Conservation (phyloP, 495 filamentous ascomycete species). For the Xylaria flabelliformis region DNA sequence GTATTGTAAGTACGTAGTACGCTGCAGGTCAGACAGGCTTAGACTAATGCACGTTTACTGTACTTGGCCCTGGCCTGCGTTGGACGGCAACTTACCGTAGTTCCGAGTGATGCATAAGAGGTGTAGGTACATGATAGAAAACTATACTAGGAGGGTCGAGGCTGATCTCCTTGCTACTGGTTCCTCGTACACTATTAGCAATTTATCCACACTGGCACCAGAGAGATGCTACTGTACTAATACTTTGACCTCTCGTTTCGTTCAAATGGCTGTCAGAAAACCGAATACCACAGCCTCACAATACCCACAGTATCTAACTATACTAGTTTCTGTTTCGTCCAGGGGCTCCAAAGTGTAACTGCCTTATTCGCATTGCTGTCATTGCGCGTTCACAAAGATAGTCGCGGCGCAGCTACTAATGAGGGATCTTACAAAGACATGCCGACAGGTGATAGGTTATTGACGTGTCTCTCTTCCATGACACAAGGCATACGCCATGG, state of each 20-base stretch:
- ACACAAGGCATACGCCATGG: not conserved
- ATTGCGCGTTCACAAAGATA: not conserved
- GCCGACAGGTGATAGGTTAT: constrained; percentile 13
- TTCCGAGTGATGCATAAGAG: constrained; percentile 1
- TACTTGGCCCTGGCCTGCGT: not conserved
- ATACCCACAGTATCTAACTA: not conserved
- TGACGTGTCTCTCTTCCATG: constrained; percentile 16
- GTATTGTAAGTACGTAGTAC: not conserved
- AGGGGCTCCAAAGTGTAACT: not conserved
- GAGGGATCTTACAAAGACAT: not conserved
- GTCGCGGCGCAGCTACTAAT: not conserved
- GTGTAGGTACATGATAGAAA: not conserved
- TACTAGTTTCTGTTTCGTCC: not conserved
- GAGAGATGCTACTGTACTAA: not conserved
- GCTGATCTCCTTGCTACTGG: not conserved
- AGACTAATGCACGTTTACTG: constrained; percentile 15
- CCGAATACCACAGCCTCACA: constrained; percentile 19
- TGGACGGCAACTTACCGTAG: constrained; percentile 16
- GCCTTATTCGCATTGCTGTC: not conserved
- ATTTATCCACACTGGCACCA: not conserved
- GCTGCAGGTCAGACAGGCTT: constrained; percentile 11
- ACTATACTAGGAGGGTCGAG: not conserved
- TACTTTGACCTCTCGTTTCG: not conserved
- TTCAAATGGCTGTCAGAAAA: not conserved
- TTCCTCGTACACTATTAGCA: not conserved